phyloP scores from a whole-genome alignment of 805 yeast species.

The Barnettozyma wickerhamii region DNA sequence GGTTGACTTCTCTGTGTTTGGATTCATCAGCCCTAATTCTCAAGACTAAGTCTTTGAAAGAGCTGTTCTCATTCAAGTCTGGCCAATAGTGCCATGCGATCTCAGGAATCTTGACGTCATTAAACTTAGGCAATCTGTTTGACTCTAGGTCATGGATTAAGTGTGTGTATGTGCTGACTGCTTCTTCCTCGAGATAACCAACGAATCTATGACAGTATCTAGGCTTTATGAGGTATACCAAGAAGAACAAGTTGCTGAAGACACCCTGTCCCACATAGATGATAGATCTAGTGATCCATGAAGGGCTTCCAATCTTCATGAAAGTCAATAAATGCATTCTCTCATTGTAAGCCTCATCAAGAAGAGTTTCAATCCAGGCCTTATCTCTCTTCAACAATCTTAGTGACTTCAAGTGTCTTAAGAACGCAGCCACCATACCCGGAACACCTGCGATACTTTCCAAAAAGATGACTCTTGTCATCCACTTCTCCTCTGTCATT shows the following conservation, averaged over 20 bases:
- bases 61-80: constrained; percentile 43
- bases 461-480: constrained; percentile 55
- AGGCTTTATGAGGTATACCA: constrained; percentile 55
- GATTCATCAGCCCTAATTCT: constrained; percentile 74
- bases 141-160: constrained; percentile 48
- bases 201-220: constrained; percentile 69
- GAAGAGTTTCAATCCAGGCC: constrained; percentile 70
- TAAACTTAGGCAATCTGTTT: constrained; percentile 47
- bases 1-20: constrained; percentile 76
- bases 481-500: constrained; percentile 63
- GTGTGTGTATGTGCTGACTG: constrained; percentile 64
- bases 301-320: constrained; percentile 59
- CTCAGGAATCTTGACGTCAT: constrained; percentile 43
- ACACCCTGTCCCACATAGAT: constrained; percentile 66
- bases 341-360: constrained; percentile 76
- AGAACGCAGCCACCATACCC: constrained; percentile 70
- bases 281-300: constrained; percentile 48
- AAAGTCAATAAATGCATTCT: constrained; percentile 73
- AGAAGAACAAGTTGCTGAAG: constrained; percentile 61
- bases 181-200: constrained; percentile 76
- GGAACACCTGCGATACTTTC: constrained; percentile 81
- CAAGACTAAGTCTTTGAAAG: constrained; percentile 54
- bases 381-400: constrained; percentile 60
- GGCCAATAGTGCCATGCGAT: constrained; percentile 62
- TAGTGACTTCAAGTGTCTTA: constrained; percentile 62